Percentiles rank a stretch among this genome's conserved stretches.
Evolutionary conservation across 108 stramenopile species (phyloP).

Genomic region (Skeletonema menzelii): DNA sequence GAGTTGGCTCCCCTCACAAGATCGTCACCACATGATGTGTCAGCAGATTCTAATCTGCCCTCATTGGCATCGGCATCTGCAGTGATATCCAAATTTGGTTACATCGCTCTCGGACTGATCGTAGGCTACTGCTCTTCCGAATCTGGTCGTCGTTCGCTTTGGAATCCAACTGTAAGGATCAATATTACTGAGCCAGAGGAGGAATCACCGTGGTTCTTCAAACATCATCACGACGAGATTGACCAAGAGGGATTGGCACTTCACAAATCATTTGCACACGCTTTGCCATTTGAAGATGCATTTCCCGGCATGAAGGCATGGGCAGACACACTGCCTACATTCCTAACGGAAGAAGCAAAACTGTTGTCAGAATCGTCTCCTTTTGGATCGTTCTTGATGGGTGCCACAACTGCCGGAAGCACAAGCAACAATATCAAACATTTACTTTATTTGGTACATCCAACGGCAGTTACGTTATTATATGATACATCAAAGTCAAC

Average conservation of each 20-base stretch:
- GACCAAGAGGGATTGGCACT: not conserved
- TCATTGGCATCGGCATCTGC: not conserved
- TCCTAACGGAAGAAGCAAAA: not conserved
- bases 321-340: not conserved
- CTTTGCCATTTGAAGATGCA: slow-evolving; percentile 27
- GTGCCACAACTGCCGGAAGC: not conserved
- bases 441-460: slow-evolving; percentile 31
- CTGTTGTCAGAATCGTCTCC: not conserved
- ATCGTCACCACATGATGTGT: not conserved
- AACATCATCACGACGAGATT: not conserved
- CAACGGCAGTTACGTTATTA: slow-evolving; percentile 27
- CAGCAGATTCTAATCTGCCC: too few species aligned
- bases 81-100: not conserved
- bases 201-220: not conserved
- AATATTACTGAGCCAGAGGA: not conserved
- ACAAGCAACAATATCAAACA: not conserved
- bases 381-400: not conserved
- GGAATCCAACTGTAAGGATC: slow-evolving; percentile 1
- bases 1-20: not conserved
- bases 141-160: not conserved
- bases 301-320: slow-evolving; percentile 2
- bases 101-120: slow-evolving; percentile 15
- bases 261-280: slow-evolving; percentile 21
- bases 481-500: slow-evolving; percentile 19
- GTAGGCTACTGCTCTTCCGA: slow-evolving; percentile 7